Evolutionary conservation across 1,284 basidiomycete genomes (phyloP), one percentile per base, ranked within the genome.

Genomic region (Albatrellus sp.): DNA sequence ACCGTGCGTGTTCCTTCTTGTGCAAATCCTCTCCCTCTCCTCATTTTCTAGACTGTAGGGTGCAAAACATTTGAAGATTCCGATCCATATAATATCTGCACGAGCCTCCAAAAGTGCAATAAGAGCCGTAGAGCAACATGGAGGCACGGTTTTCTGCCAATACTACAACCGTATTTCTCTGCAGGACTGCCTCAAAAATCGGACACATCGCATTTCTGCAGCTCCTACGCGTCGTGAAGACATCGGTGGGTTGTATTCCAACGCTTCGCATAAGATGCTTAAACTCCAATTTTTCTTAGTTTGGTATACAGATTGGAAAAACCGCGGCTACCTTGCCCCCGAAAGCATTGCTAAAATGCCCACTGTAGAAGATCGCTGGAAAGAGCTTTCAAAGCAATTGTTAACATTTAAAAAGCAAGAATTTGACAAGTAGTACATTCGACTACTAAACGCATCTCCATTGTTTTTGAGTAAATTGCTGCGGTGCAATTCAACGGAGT

Each of bases 81-180:
- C 88, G 3, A 72, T 99, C 20, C 78, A 90, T 56, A 77, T 98
- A 40, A 74, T 78, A 14, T 77, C 92, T 29, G 90, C 91, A 3
- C 74, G 88, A 47, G 94, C 90, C 12, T 91, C 90, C 5, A 80
- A 87, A 58, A 75, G 76, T 40, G 93, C 94, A 1, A 91, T 97
- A 43, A 62, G 75, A 42, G 87, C 90, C 0, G 77, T 98, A 46
- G 88, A 98, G 57, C 67, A 67, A 9, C 72, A 71, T 3, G 90
- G 92, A 13, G 96, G 94, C 14, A 76, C 77, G 40, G 79, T 98
- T 17, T 78, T 86, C 42, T 93, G 91, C 66, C 83, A 90, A 55
- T 97, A 91, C 62, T 94, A 97, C 68, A 98, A 97, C 60, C 66
- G 74, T 9, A 71, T 94, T 40, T 81, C 87, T 0, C 69, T 99